A percentile compares a stretch with the other conserved stretches of the same genome.
phyloP scores from a whole-genome alignment of 2,329 filamentous ascomycete species.

The Cercospora janseana region DNA sequence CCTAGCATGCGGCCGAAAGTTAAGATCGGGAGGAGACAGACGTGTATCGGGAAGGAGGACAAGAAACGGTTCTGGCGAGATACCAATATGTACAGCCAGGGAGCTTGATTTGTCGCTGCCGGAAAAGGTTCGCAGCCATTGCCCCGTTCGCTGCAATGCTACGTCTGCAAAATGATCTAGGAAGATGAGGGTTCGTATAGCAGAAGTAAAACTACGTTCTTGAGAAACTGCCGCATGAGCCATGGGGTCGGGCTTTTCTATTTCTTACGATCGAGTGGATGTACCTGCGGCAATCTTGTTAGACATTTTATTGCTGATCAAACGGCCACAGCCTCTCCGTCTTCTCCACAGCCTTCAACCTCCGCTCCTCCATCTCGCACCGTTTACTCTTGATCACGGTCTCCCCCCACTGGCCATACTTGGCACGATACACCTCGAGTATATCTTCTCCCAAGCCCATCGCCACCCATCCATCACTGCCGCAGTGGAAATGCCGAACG shows the following conservation, averaged over 20 bases:
- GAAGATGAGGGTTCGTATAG: no score
- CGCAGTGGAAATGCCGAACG: background rate
- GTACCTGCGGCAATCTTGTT: background rate
- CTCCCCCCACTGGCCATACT: background rate
- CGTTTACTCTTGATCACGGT: background rate
- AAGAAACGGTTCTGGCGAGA: no score
- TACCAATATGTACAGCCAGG: no score
- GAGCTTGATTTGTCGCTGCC: no score
- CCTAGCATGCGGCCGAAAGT: no score
- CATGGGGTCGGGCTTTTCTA: background rate
- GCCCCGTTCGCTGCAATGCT: no score
- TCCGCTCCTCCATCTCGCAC: background rate
- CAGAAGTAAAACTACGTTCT: no score
- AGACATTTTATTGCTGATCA: background rate
- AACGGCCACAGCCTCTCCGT: background rate
- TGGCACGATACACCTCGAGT: background rate
- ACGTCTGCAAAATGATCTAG: no score
- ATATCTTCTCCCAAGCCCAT: background rate
- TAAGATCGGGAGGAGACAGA: no score
- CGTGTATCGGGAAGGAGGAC: no score
- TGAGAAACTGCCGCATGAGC: no score
- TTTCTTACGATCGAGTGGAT: background rate
- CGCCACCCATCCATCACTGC: background rate
- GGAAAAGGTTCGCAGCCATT: no score
- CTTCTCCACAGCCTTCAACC: background rate